Evolutionary conservation across 1,284 basidiomycete genomes (phyloP).

Genomic region (Puccinia hordei): DNA sequence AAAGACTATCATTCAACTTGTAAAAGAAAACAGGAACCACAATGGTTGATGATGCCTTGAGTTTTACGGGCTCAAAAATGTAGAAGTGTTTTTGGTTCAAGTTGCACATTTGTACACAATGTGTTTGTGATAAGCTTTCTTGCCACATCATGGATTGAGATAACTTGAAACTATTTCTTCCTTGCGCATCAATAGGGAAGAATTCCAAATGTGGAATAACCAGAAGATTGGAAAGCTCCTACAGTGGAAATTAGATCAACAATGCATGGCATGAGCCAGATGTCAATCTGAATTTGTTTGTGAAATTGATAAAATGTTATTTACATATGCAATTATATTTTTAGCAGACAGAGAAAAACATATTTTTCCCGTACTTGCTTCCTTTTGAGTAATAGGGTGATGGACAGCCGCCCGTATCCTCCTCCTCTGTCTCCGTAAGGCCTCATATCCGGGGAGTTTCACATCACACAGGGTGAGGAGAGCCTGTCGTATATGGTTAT

Average conservation of each 20-base stretch:
- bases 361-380: neutral
- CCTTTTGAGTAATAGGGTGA: neutral
- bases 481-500: neutral
- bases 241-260: neutral
- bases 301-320: neutral
- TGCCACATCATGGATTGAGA: neutral
- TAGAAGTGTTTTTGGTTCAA: neutral
- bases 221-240: neutral
- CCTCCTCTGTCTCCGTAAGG: neutral
- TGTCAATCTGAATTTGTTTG: too few relatives aligned
- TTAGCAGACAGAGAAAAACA: neutral
- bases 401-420: neutral
- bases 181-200: neutral
- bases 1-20: neutral
- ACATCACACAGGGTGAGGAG: neutral
- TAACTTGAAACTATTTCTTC: slow-evolving; percentile 4
- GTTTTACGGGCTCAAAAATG: slow-evolving; percentile 7
- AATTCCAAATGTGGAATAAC: neutral
- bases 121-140: neutral
- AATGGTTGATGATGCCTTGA: neutral
- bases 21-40: neutral
- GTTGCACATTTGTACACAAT: neutral
- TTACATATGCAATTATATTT: neutral
- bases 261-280: neutral
- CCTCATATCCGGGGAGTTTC: slow-evolving; percentile 1